Evolutionary conservation across 129 eudicot genomes (phyloP).

Genomic region (Artemisia tridentata): DNA sequence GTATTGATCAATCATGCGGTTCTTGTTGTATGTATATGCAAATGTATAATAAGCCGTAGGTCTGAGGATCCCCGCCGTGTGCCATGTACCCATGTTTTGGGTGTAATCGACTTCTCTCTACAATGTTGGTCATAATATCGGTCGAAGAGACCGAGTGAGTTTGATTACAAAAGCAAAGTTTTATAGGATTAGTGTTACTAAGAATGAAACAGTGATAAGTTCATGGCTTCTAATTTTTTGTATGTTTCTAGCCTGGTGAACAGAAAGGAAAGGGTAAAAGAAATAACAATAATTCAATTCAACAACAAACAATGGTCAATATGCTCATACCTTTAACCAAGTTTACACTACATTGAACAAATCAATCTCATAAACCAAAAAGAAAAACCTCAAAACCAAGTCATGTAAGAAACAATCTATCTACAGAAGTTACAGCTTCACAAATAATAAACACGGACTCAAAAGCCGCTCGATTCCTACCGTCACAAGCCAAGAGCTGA

Average conservation of each 20-base stretch:
- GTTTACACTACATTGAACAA: constrained; percentile 22
- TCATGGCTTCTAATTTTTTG: neutral
- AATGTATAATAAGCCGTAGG: too few relatives aligned
- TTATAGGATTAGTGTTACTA: too few relatives aligned
- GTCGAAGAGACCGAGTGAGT: too few relatives aligned
- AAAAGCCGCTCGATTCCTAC: neutral
- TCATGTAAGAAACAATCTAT: constrained; percentile 17
- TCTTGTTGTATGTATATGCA: too few relatives aligned
- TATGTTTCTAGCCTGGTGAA: too few relatives aligned
- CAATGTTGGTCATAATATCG: too few relatives aligned
- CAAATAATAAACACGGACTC: neutral
- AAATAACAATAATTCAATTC: neutral
- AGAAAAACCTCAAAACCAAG: neutral
- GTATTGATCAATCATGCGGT: too few relatives aligned
- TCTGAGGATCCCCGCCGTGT: too few relatives aligned
- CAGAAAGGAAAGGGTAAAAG: too few relatives aligned
- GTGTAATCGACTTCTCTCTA: too few relatives aligned
- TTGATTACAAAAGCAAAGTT: too few relatives aligned
- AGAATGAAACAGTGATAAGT: neutral
- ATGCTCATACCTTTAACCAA: constrained; percentile 8
- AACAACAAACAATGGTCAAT: constrained; percentile 24
- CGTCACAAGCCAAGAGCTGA: neutral
- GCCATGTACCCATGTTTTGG: too few relatives aligned
- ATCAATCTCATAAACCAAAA: constrained; percentile 3
- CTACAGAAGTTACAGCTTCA: constrained; percentile 14